Conservation (phyloP, 306 rosid genomes). For the Cicer yamashitae region DNA sequence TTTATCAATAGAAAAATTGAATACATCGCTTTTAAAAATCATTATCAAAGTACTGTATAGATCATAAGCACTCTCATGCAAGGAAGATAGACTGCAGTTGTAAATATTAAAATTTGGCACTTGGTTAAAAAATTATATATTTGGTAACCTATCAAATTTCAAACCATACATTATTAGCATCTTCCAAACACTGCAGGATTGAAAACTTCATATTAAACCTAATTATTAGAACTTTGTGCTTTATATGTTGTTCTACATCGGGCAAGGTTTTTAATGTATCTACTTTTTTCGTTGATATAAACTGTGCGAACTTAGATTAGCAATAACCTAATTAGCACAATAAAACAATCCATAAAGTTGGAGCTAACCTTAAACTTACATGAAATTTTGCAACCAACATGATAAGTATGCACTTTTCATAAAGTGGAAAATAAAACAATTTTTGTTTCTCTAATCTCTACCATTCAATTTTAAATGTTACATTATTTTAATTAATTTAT, state of each 20-base stretch:
- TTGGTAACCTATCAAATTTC: slow-evolving; percentile 10
- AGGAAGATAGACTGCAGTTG: background rate
- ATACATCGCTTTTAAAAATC: background rate
- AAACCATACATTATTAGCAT: background rate
- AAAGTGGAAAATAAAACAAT: slow-evolving; percentile 6
- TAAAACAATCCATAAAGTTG: slow-evolving; percentile 1
- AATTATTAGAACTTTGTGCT: slow-evolving; percentile 11
- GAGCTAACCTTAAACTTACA: background rate
- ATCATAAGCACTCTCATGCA: background rate
- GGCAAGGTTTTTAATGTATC: slow-evolving; percentile 16
- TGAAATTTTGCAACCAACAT: background rate
- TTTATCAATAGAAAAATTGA: background rate
- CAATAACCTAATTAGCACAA: background rate
- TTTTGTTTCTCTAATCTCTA: background rate
- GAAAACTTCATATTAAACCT: background rate
- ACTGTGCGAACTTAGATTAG: background rate
- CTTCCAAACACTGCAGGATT: background rate
- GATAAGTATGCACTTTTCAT: slow-evolving; percentile 20
- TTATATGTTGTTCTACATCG: slow-evolving; percentile 13
- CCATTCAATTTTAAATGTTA: slow-evolving; percentile 19
- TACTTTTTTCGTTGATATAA: background rate
- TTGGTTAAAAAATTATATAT: background rate
- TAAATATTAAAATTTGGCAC: background rate
- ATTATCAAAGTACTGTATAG: background rate
- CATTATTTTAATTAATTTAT: slow-evolving; percentile 4